Evolutionary conservation across 257 asterid species (phyloP).

Genomic region (Solanum phureja): DNA sequence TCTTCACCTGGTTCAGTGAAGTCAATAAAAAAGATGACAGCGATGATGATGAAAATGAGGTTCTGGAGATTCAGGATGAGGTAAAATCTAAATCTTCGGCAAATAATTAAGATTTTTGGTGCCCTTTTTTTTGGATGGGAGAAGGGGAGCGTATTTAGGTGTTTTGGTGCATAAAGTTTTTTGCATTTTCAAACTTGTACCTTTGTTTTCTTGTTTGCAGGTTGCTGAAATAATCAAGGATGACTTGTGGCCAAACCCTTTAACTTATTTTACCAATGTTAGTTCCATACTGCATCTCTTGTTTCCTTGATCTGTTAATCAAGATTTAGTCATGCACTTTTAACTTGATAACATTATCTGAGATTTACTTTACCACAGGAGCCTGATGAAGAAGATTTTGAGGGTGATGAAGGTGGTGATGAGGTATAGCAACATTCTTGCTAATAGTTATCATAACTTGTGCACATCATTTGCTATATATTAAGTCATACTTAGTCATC

Average conservation of each 20-base stretch:
- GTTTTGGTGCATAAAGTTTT: not conserved
- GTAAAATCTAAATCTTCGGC: constrained; percentile 16
- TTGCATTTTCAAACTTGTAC: not conserved
- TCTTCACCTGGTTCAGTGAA: constrained; percentile 78
- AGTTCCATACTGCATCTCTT: constrained; percentile 1
- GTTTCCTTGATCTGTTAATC: not conserved
- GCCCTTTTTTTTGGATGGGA: not conserved
- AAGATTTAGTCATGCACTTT: not conserved
- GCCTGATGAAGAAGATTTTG: constrained; percentile 55
- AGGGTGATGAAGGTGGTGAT: constrained; percentile 21
- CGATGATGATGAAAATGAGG: constrained; percentile 35
- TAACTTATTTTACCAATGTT: constrained; percentile 48
- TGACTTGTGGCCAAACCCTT: constrained; percentile 71
- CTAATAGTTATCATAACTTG: not conserved
- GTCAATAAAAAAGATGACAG: constrained; percentile 51
- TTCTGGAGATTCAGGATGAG: constrained; percentile 59
- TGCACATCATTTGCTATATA: not conserved
- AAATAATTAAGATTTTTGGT: not conserved
- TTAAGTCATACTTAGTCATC: not conserved
- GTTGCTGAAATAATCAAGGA: constrained; percentile 78
- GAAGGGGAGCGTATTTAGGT: not conserved
- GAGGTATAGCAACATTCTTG: constrained; percentile 26
- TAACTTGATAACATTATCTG: not conserved
- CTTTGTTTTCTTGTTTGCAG: constrained; percentile 14
- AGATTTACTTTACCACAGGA: constrained; percentile 20